Evolutionary conservation across 331 rosid species (phyloP).

Genomic region (Spiraea crenata): DNA sequence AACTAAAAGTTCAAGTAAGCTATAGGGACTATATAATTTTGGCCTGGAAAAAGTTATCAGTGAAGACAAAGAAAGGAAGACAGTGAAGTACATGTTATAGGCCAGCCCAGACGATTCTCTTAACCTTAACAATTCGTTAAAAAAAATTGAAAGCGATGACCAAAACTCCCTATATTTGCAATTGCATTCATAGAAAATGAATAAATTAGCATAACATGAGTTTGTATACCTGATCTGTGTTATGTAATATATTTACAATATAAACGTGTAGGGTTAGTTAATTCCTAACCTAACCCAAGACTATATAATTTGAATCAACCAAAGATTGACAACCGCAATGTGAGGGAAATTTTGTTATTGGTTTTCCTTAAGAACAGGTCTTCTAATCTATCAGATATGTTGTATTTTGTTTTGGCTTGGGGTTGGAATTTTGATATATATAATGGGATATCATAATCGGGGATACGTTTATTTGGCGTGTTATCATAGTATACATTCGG

Average conservation of each 20-base stretch:
- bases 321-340: conserved; percentile 1
- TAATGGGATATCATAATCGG: no score
- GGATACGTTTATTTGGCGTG: no score
- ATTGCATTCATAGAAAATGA: conserved; percentile 17
- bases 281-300: neutral
- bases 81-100: conserved; percentile 45
- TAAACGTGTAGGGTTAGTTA: neutral
- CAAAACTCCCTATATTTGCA: conserved; percentile 34
- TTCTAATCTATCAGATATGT: neutral
- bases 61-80: conserved; percentile 30
- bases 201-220: conserved; percentile 20
- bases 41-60: conserved; percentile 4
- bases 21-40: no score
- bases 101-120: conserved; percentile 20
- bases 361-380: conserved; percentile 13
- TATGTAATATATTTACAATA: neutral
- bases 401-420: neutral
- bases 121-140: conserved; percentile 1
- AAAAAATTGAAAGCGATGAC: conserved; percentile 12
- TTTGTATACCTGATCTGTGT: neutral
- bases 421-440: no score
- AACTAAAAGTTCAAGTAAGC: no score
- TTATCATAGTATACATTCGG: no score
- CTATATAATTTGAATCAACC: conserved; percentile 10
- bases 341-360: neutral